Evolutionary conservation across 331 rosid species (phyloP), one percentile per base, ranked within the genome.

Genomic region (Phaseolus coccineus): DNA sequence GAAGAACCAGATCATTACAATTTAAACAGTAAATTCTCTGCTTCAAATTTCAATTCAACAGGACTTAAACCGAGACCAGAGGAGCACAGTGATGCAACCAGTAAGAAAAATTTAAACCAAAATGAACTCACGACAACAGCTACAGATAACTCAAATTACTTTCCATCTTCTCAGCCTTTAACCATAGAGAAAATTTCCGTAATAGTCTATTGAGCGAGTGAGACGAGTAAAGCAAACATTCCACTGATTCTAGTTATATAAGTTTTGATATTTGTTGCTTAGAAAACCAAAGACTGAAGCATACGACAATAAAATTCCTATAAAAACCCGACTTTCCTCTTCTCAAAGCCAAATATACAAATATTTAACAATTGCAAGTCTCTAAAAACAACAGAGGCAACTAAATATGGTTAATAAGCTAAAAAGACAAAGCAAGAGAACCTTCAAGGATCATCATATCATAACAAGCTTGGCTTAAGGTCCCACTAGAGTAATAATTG

Each of bases 371-470:
- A 39, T 4, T 33, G 16, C 39, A 63, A 48, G 63, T 16, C 33
- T 75, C 46, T 8, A 56, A 40, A 27, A 10, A 31, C 27, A n/a
- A 65, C 59, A 74, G 69, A 70, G 37, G 52, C 53, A 50, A 70
- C 51, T 68, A 68, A 31, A 68, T 28, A 79, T 15, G 16, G 66
- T 9, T 65, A 46, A 77, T 73, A 42, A 69, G 71, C 47, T 11
- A 46, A 81, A 67, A 7, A 56, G 25, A 78, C 24, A 77, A 8
- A 77, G 46, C 56, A 81, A 71, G 72, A 51, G 62, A 71, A 71
- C 55, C 16, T 55, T 76, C 46, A 85, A 51, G 63, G 59, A 74
- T 71, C 47, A 79, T 80, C 12, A 65, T 74, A 55, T 66, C 53
- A 14, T 52, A 73, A 77, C 55, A 39, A 55, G 71, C 58, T 40